Conservation (phyloP, 257 asterid genomes). For the Handroanthus guayacan region DNA sequence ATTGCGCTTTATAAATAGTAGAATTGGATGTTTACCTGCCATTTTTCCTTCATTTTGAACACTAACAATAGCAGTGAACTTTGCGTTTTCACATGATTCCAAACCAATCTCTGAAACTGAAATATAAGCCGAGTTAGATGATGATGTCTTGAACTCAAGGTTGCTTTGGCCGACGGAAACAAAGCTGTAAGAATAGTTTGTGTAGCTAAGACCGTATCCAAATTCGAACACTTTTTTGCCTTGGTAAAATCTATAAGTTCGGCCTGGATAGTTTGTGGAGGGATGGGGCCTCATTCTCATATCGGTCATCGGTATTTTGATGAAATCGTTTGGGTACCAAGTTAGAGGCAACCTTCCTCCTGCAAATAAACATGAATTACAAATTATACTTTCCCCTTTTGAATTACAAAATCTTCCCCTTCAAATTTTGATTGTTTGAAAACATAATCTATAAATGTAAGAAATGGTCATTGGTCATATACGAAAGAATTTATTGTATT, state of each 20-base stretch:
- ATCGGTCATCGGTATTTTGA: slow-evolving; percentile 70
- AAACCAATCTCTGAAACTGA: neutral
- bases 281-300: slow-evolving; percentile 76
- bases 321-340: slow-evolving; percentile 79
- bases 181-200: slow-evolving; percentile 63
- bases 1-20: slow-evolving; percentile 50
- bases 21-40: slow-evolving; percentile 68
- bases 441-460: no score
- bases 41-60: slow-evolving; percentile 55
- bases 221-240: slow-evolving; percentile 71
- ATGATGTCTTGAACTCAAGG: slow-evolving; percentile 40
- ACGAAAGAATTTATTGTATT: no score
- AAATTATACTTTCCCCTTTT: no score
- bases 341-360: slow-evolving; percentile 81
- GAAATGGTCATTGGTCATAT: no score
- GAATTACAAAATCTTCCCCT: no score
- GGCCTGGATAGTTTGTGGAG: slow-evolving; percentile 69
- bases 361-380: slow-evolving; percentile 13
- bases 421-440: no score
- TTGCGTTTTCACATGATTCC: slow-evolving; percentile 35
- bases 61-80: slow-evolving; percentile 34
- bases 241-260: slow-evolving; percentile 76
- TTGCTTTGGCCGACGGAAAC: slow-evolving; percentile 42
- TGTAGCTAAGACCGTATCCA: slow-evolving; percentile 80
- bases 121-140: neutral